Base-by-base conservation (phyloP, 2,329 filamentous ascomycete genomes). In the Trichoderma cornu-damae region DNA sequence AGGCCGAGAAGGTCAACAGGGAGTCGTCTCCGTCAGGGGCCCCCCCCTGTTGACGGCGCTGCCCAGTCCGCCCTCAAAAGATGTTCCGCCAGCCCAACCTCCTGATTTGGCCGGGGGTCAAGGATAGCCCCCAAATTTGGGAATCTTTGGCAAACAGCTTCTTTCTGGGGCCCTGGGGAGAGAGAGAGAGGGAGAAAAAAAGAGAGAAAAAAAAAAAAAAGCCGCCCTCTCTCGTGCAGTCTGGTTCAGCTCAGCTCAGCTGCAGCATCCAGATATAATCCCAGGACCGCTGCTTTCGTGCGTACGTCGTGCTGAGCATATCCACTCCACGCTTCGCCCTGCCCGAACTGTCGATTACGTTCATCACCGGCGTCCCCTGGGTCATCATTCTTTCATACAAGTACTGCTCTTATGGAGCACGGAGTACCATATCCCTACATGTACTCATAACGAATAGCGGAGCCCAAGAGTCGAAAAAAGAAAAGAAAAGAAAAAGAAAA, bases 361-460 rank as follows among this genome's bases (percentile, higher is more conserved):
- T 57, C 46, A 57, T 50, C 46, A 22, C 42, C 14, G 20, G 22
- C 11, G 16, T 59, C 51, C 46, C 57, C 52, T 51, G 37, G 37
- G 26, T 18, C 38, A 18, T 18, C 38, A 26, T 22, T 26, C 49
- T 40, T 30, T 40, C 37, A 47, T 37, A n/a, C n/a, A n/a, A n/a
- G n/a, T n/a, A n/a, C n/a, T n/a, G 38, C 51, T 26, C 50, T 22
- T 48, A 54, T 42, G 57, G 52, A 47, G 42, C 52, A 55, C 52
- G 34, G 42, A 59, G 35, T 22, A 37, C 24, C 28, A 37, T 44
- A 58, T 58, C 47, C 47, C 46, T 44, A 58, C 55, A 43, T 22
- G 47, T 52, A 22, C 55, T 51, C 47, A 53, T 50, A 51, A n/a
- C 46, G 47, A 42, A 58, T 43, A 53, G 55, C 55, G 55, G 55